phyloP scores from a whole-genome alignment of 2,329 filamentous ascomycete genomes.

The Aspergillus novofumigatus region DNA sequence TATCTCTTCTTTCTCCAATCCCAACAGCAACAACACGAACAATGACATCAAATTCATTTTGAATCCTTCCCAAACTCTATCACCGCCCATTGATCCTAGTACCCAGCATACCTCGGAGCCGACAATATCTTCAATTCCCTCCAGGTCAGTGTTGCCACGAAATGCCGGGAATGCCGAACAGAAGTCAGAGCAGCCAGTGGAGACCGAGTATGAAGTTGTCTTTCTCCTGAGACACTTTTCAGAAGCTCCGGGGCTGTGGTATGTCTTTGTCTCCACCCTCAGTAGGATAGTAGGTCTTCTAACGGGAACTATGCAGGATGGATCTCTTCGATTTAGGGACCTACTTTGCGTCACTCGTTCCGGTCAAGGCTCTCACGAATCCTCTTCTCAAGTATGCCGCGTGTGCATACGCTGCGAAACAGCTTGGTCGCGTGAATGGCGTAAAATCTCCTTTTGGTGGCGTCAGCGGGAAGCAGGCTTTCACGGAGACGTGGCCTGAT shows the following conservation, averaged over 20 bases:
- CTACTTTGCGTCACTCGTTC: slow-evolving; percentile 59
- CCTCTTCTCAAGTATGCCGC: slow-evolving; percentile 50
- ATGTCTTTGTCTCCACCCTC: slow-evolving; percentile 14
- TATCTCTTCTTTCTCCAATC: slow-evolving; percentile 28
- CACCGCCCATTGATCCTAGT: slow-evolving; percentile 43
- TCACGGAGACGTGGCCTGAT: slow-evolving; percentile 52
- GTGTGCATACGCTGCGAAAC: slow-evolving; percentile 60
- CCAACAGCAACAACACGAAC: slow-evolving; percentile 26
- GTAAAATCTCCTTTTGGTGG: slow-evolving; percentile 49
- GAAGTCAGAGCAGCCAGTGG: slow-evolving; percentile 27
- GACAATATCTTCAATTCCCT: slow-evolving; percentile 27
- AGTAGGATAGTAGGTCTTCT: background rate
- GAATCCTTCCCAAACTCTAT: slow-evolving; percentile 43
- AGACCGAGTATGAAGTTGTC: slow-evolving; percentile 54
- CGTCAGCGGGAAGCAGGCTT: slow-evolving; percentile 43
- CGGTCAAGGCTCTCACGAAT: slow-evolving; percentile 51
- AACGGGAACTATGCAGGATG: slow-evolving; percentile 32
- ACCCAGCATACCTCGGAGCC: slow-evolving; percentile 29
- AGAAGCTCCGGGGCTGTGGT: slow-evolving; percentile 58
- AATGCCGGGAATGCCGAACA: slow-evolving; percentile 13
- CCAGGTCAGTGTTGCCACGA: slow-evolving; percentile 21
- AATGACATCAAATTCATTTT: slow-evolving; percentile 56
- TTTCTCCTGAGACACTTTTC: slow-evolving; percentile 59
- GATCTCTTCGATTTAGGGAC: slow-evolving; percentile 48
- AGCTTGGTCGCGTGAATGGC: slow-evolving; percentile 53